These are phyloP conservation scores for Cichorium intybus DNA, from an alignment of 140 eudicot genomes.

Conservation along the genomic window DNA sequence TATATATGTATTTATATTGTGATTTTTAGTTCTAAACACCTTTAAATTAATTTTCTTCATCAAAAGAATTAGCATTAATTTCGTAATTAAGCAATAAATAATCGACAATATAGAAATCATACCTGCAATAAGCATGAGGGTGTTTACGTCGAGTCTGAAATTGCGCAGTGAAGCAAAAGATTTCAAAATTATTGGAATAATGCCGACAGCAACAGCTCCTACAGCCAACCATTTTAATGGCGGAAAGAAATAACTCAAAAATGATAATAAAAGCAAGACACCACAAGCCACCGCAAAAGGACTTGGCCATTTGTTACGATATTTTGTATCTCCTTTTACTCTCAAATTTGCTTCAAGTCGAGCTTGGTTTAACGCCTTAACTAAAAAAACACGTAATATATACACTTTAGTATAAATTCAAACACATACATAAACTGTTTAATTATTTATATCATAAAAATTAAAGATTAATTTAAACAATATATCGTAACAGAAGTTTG, in stretches of 20 bases:
- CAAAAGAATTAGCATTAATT: neutral
- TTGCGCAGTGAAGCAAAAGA: constrained; percentile 46
- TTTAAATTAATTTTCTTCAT: too few species aligned
- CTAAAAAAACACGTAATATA: constrained; percentile 31
- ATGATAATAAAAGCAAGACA: constrained; percentile 45
- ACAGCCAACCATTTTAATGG: constrained; percentile 71
- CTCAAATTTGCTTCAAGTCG: constrained; percentile 72
- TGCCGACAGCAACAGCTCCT: constrained; percentile 60
- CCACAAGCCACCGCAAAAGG: constrained; percentile 61
- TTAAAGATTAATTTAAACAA: too few species aligned
- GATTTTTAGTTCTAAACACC: neutral
- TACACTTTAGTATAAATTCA: neutral
- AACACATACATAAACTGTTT: too few species aligned
- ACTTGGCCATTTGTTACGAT: constrained; percentile 75
- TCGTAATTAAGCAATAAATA: neutral
- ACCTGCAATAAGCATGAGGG: constrained; percentile 82
- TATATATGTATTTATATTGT: too few species aligned
- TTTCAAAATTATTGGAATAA: constrained; percentile 52
- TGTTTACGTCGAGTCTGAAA: constrained; percentile 60
- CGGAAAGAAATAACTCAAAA: constrained; percentile 45
- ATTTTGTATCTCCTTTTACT: constrained; percentile 39
- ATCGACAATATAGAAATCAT: neutral
- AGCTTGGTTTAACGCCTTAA: constrained; percentile 69
- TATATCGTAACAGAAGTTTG: neutral
- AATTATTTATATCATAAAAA: too few species aligned